Evolutionary conservation across 495 filamentous ascomycete species (phyloP), one percentile per base, ranked within the genome.

Genomic region (Penicillium longicatenatum): DNA sequence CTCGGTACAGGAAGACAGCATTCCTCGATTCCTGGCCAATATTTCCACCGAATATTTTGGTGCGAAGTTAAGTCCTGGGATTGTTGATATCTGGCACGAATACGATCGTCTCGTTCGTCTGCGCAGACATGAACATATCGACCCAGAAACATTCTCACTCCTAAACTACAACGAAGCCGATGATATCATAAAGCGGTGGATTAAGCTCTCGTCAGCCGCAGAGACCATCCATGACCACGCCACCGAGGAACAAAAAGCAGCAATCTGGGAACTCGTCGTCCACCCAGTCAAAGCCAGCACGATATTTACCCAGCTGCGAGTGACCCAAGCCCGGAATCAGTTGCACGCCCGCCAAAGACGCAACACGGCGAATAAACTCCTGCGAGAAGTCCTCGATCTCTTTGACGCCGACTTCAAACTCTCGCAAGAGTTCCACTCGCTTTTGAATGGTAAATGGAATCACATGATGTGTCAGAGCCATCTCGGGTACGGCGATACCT

Each of bases 121-220:
- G 9, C 78, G 88, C 55, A 90, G 89, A 71, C 89, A 84, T 57
- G 88, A 92, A 68, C 77, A 86, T 4, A 71, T 91, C 0, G 85
- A 89, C 54, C 77, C 82, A 1, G 73, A 77, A 7, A 83, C 78
- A 17, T 92, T 88, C 71, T 86, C 79, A 24, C 63, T 86, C 9
- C 74, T 89, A 59, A 85, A 91, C 71, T 91, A 90, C 70, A 80
- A 85, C 61, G 88, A 92, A 73, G 86, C 85, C 10, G 87, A 89
- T 29, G 76, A 74, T 0, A 73, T 89, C 19, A 74, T 89, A 19
- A 69, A 75, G n/a, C 77, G 86, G 68, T 91, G 89, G 89, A 68
- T 78, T 19, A 58, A 70, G n/a, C 74, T 91, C 24, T 74, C 70
- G 3, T 59, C 69, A 8, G 72, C 75, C 24, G 83, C 87, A 4